phyloP scores from a whole-genome alignment of 2,329 filamentous ascomycete species.

The Metarhizium humberi region DNA sequence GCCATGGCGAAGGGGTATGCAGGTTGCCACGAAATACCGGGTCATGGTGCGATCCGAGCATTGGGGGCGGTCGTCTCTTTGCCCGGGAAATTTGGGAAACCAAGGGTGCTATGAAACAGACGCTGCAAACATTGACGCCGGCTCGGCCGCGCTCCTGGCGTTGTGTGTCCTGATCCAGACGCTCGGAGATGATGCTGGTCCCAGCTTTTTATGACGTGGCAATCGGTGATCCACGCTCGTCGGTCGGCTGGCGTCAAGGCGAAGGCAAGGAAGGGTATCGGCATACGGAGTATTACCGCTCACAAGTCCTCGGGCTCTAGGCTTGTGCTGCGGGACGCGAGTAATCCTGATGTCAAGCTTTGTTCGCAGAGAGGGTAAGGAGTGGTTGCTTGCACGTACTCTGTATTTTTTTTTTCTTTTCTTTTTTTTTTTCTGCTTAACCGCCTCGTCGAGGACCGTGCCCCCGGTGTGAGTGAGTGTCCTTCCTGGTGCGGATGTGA shows the following conservation, averaged over 20 bases:
- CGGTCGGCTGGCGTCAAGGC: neutral
- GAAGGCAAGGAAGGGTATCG: neutral
- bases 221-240: neutral
- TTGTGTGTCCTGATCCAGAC: neutral
- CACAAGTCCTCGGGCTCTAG: too few species aligned
- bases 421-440: too few species aligned
- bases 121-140: neutral
- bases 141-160: neutral
- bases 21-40: neutral
- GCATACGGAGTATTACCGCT: too few species aligned
- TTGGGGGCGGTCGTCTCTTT: neutral
- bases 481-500: too few species aligned
- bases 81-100: neutral
- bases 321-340: too few species aligned
- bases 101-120: neutral
- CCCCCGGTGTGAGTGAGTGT: too few species aligned
- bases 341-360: too few species aligned
- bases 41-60: neutral
- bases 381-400: too few species aligned
- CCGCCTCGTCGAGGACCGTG: too few species aligned
- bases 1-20: neutral
- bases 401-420: too few species aligned
- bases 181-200: neutral
- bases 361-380: too few species aligned
- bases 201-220: neutral